Evolutionary conservation across 495 filamentous ascomycete genomes (phyloP), one percentile per base, ranked within the genome.

Genomic region (Tricharina praecox): DNA sequence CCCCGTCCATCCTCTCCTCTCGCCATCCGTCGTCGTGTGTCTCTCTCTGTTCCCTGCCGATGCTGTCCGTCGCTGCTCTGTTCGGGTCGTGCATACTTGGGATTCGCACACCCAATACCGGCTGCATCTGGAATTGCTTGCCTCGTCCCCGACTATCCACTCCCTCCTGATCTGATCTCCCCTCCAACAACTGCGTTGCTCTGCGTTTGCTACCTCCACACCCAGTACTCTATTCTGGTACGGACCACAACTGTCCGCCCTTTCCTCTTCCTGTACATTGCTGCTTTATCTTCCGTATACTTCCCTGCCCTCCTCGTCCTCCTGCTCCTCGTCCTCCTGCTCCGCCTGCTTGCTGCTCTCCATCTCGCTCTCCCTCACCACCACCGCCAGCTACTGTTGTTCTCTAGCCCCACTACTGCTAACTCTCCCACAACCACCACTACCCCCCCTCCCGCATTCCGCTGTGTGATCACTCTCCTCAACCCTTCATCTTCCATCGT

Each of bases 111-210:
- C 23, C 43, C 43, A 46, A 46, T 46, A 46, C 43, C 43, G 28
- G 19, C n/a, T 46, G 43, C 43, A 46, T 46, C 26, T 35, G 25
- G 26, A 46, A 46, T 46, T 46, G 23, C 41, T 19, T 30, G 43
- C 43, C 40, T 26, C 24, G 24, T 23, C 40, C 23, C 11, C 21
- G 40, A 10, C 21, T 26, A 11, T 18, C 40, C 40, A 24, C 40
- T 26, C 40, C 20, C 2, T 8, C 24, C 23, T 23, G 11, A 24
- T 40, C 20, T 21, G 2, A 18, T 20, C 2, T 16, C 15, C 20
- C 15, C 10, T 40, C 15, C 23, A 18, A 11, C n/a, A 10, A 11
- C 41, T 19, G 28, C 26, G 9, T 21, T 33, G 19, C 24, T 33
- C 24, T 46, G 43, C 28, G 25, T 46, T 32, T 32, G 43, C 39